These are phyloP conservation scores for Ogataea neopini DNA, from an alignment of 805 yeast genomes.

Conservation along the genomic window DNA sequence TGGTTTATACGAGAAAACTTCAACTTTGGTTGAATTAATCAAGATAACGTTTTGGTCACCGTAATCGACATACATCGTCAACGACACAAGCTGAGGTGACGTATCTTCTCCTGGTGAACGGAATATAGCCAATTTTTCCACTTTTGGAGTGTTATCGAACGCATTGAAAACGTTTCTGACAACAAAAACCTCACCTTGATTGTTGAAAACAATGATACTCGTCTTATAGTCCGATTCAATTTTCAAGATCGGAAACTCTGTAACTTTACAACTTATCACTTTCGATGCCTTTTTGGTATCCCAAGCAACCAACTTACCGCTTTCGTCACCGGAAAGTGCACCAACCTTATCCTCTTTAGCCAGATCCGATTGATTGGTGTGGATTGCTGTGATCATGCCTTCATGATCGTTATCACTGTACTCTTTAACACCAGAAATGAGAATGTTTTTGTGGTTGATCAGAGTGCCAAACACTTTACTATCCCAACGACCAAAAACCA, in stretches of 20 bases:
- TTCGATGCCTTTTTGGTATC: slow-evolving; percentile 28
- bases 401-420: slow-evolving; percentile 21
- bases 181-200: slow-evolving; percentile 27
- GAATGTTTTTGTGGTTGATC: slow-evolving; percentile 28
- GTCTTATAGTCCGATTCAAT: slow-evolving; percentile 34
- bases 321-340: slow-evolving; percentile 33
- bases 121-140: slow-evolving; percentile 9
- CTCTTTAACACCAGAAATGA: slow-evolving; percentile 26
- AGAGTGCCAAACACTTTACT: slow-evolving; percentile 33
- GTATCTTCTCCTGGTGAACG: slow-evolving; percentile 8
- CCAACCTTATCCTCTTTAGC: slow-evolving; percentile 32
- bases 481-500: slow-evolving; percentile 38
- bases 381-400: slow-evolving; percentile 27
- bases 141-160: slow-evolving; percentile 11
- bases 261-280: slow-evolving; percentile 14
- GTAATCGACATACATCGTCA: slow-evolving; percentile 32
- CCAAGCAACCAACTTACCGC: slow-evolving; percentile 35
- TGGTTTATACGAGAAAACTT: slow-evolving; percentile 23
- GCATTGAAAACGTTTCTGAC: slow-evolving; percentile 22
- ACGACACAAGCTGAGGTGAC: slow-evolving; percentile 15
- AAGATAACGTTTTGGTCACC: slow-evolving; percentile 31
- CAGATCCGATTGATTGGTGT: slow-evolving; percentile 21
- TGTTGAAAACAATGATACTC: slow-evolving; percentile 25
- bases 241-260: slow-evolving; percentile 21
- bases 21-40: slow-evolving; percentile 21